phyloP scores from a whole-genome alignment of 208 protist species.

The Wallacemonas rigidus region DNA sequence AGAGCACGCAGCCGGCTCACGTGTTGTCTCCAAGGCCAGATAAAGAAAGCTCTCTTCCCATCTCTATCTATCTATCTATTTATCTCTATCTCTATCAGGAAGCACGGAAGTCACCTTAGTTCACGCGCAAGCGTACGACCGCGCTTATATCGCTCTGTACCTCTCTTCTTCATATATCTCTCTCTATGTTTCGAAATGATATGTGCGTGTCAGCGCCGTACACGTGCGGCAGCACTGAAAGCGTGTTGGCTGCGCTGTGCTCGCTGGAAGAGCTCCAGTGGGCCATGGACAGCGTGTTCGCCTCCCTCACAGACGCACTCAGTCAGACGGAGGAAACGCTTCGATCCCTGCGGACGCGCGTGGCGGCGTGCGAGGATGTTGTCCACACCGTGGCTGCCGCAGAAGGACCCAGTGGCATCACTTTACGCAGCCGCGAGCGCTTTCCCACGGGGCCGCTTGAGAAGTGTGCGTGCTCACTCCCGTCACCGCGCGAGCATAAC shows the following conservation, averaged over 20 bases:
- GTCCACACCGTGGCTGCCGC: conserved; percentile 13
- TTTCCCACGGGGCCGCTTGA: conserved; percentile 13
- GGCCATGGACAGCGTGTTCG: conserved; percentile 24
- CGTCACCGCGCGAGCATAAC: no score
- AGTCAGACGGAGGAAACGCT: conserved; percentile 9
- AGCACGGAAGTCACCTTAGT: no score
- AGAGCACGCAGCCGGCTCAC: no score
- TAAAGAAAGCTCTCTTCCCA: no score
- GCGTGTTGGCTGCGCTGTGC: conserved; percentile 25
- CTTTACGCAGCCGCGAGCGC: neutral
- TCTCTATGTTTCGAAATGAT: no score
- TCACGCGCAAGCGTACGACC: no score
- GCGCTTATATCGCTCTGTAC: no score
- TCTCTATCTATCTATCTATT: no score
- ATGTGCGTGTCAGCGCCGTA: conserved; percentile 30
- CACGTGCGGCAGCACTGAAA: conserved; percentile 20
- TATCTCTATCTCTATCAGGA: no score
- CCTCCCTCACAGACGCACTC: conserved; percentile 18
- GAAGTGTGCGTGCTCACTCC: neutral
- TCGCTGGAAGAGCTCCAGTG: conserved; percentile 20
- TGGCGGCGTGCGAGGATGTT: conserved; percentile 17
- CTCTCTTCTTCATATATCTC: no score
- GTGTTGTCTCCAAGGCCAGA: no score
- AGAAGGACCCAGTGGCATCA: neutral
- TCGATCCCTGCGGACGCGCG: conserved; percentile 14